Evolutionary conservation across 2,329 filamentous ascomycete species (phyloP), one percentile per base, ranked within the genome.

Genomic region (Colletotrichum spaethianum): DNA sequence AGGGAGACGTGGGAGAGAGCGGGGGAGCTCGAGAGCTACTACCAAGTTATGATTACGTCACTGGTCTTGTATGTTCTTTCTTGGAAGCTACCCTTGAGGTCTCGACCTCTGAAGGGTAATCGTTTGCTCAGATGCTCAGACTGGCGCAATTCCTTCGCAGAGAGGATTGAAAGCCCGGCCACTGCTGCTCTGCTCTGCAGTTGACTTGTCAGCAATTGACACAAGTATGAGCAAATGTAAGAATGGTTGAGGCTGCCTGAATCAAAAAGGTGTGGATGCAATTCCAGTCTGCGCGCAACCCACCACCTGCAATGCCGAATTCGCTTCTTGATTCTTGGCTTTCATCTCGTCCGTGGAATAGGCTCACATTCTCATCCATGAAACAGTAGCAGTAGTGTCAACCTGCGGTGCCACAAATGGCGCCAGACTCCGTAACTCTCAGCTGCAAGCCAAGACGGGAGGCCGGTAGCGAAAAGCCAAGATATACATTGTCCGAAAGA

Each of bases 371-470:
- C 18, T 31, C 38, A 26, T 57, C 28, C 14, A 28, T 26, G 33
- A 52, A 20, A 31, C n/a, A 31, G 31, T 48, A 31, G 14, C 60
- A n/a, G 26, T 18, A 18, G 16, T 63, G 48, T 36, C n/a, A 33
- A 52, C 9, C n/a, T 46, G 40, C 42, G 52, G 36, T 7, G 42
- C 28, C 60, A 42, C 42, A 56, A 63, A 9, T n/a, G 8, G n/a
- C 36, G 33, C 36, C 16, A 40, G 38, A 36, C 26, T 53, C 26
- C 44, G 60, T 38, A n/a, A n/a, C 38, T 20, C n/a, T 46, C 20
- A 36, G 9, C 53, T 60, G 67, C 55, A 67, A 62, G 67, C 62
- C 55, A 67, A 61, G 63, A 44, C 63, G 46, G 67, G 38, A 67
- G 2, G 28, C 28, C n/a, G 16, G 20, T 48, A 60, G 63, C 38